Conservation (phyloP, 257 asterid genomes). For the Nyctanthes arbortristis region DNA sequence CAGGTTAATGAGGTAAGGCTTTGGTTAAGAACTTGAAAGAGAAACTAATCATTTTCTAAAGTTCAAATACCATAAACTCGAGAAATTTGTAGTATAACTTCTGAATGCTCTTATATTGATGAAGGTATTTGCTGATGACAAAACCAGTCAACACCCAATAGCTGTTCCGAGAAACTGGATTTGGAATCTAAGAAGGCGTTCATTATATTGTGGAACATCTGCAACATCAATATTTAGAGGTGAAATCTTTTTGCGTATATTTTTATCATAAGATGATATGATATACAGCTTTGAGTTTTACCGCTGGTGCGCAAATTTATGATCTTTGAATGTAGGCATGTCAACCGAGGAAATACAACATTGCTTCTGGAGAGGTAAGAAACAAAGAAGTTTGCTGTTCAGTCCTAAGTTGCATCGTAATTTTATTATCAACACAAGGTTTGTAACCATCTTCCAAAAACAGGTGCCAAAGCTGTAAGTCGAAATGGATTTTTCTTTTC, state of each 20-base stretch:
- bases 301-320: background rate
- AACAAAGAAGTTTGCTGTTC: background rate
- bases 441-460: background rate
- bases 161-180: constrained; percentile 37
- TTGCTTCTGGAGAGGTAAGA: constrained; percentile 30
- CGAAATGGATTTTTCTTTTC: background rate
- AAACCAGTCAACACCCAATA: constrained; percentile 47
- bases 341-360: constrained; percentile 10
- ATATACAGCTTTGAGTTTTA: background rate
- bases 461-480: no score
- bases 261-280: background rate
- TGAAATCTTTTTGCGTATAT: constrained; percentile 9
- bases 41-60: background rate
- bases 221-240: constrained; percentile 54
- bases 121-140: constrained; percentile 75
- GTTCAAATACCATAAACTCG: background rate
- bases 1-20: constrained; percentile 67
- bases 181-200: constrained; percentile 30
- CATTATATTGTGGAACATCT: constrained; percentile 51
- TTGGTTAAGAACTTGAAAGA: no score
- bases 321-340: constrained; percentile 35
- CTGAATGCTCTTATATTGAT: background rate
- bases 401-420: background rate
- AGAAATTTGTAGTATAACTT: background rate
- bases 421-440: background rate